Evolutionary conservation across 2,329 filamentous ascomycete genomes (phyloP), one percentile per base, ranked within the genome.

Genomic region (Claviceps monticola): DNA sequence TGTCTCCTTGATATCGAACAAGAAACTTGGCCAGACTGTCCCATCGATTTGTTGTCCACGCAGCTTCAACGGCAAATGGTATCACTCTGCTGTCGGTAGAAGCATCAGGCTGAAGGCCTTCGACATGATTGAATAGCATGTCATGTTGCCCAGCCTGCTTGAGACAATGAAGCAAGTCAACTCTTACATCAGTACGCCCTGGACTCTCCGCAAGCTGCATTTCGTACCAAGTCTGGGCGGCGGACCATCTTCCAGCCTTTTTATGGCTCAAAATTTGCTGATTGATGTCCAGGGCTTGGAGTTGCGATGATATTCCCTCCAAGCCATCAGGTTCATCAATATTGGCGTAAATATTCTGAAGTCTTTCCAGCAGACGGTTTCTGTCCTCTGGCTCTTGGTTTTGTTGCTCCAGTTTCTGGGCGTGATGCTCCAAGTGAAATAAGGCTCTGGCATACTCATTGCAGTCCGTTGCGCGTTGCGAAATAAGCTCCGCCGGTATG

Each of bases 241-340:
- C 88, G 16, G 87, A 84, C 90, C 93, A 98, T 56, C 90, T 78
- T 4, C 93, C 93, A 19, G 90, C 87, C 66, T 95, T 97, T 53
- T 86, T 82, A 68, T 98, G 89, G 60, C 94, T 88, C 51, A 96
- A 74, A 36, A 96, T 85, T 64, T 97, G 90, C 64, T 96, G 91
- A 54, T 95, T 86, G 48, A 96, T 84, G 57, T 94, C 87, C n/a
- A 97, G 72, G 11, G 89, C 81, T 53, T 86, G 84, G 3, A 97
- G 73, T 63, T 93, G 86, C 19, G 88, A 82, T 1, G 91, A 95
- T 55, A 98, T 91, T 2, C 93, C 93, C 63, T 97, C 90, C 37
- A 98, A 83, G 1, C 91, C 90, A 66, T 99, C 93, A 0, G 93
- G 94, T 60, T 99, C 93, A 61, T 99, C 93, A 55, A 99, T 97